Base-by-base conservation (phyloP, 2,329 filamentous ascomycete species). In the Albifimbria verrucaria region DNA sequence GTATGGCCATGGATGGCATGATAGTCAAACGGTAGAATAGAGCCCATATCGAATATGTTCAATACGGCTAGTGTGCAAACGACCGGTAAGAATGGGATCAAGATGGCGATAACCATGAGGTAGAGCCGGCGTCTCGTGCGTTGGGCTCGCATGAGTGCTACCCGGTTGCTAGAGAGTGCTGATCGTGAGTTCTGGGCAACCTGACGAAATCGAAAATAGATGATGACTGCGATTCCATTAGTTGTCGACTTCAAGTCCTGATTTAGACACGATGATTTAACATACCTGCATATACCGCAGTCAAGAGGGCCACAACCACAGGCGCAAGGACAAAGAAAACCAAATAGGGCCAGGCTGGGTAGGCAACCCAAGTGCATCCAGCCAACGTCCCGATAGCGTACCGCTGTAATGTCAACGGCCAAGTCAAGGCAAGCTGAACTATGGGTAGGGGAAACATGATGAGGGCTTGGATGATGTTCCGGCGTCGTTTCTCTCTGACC, bases 401-500 rank as follows among this genome's bases (percentile, higher is more conserved):
- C 21, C 82, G 71, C 52, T 78, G 72, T 2, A 67, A 61, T 4
- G 77, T 68, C 15, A 78, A 66, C 18, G 79, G 76, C 62, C 74
- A 79, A 1, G 75, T 76, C 62, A 79, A 73, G 9, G 69, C 61
- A 7, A 78, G 52, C 66, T 83, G 77, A 32, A 83, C 25, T 15
- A 80, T 9, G 0, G 81, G 80, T 3, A 80, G 53, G 1, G 79
- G 73, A 50, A 85, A 82, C 55, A 85, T 79, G 68, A 83, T 74
- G 55, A 79, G 67, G 4, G 75, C 74, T 58, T 85, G 80, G 6
- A 75, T 53, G 9, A 78, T 52, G 50, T 72, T 74, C 21, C 74
- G 71, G 1, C 68, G 67, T 15, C 68, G 68, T 52, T 66, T 72
- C 67, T 83, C 79, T 4, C 55, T 58, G 18, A 63, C 57, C 2